Conservation (phyloP, 2,329 filamentous ascomycete species). For the Pseudohalonectria lignicola region DNA sequence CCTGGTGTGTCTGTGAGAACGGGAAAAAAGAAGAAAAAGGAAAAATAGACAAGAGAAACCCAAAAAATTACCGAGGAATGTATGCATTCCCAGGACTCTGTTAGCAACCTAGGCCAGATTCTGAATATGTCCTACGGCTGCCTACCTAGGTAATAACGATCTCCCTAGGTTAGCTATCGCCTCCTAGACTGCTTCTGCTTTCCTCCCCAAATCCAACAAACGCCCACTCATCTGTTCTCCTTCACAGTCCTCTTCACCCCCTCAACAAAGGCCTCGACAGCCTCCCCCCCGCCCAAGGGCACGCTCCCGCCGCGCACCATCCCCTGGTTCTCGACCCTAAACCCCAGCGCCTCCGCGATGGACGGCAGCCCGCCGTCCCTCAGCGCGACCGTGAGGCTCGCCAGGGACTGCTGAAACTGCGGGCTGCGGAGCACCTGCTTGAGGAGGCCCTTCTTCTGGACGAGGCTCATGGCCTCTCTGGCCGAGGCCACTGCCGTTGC, state of each 20-base stretch:
- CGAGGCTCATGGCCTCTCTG: conserved; percentile 58
- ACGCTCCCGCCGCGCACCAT: conserved; percentile 67
- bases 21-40: background rate
- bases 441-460: conserved; percentile 71
- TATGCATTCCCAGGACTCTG: too few relatives aligned
- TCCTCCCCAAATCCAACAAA: too few relatives aligned
- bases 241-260: conserved; percentile 74
- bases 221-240: too few relatives aligned
- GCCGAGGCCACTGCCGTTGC: conserved; percentile 60
- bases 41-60: too few relatives aligned
- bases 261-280: conserved; percentile 82
- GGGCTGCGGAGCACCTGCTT: conserved; percentile 77
- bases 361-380: conserved; percentile 84
- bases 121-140: too few relatives aligned
- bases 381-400: conserved; percentile 76
- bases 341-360: conserved; percentile 73
- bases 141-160: too few relatives aligned
- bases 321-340: conserved; percentile 77
- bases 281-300: conserved; percentile 78
- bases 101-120: too few relatives aligned
- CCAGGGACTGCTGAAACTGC: conserved; percentile 80
- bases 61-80: too few relatives aligned
- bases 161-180: too few relatives aligned
- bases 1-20: conserved; percentile 30
- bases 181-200: too few relatives aligned